Percentiles rank a stretch among this genome's conserved stretches.
Conservation (phyloP, 2,329 filamentous ascomycete genomes). For the Colletotrichum sublineola region DNA sequence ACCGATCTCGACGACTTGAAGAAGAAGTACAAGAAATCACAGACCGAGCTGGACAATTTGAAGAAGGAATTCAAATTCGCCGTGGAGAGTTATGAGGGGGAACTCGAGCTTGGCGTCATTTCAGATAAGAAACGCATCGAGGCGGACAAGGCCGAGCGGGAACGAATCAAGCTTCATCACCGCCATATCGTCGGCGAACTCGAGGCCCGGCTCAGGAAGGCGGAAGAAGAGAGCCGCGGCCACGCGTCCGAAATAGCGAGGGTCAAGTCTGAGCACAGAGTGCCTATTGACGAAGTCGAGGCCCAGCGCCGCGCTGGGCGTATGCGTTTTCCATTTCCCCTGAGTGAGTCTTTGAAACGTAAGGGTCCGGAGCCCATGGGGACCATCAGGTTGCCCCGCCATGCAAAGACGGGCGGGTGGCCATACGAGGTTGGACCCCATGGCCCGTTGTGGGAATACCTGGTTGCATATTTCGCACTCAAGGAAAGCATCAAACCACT, state of each 20-base stretch:
- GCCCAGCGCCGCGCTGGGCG: no score
- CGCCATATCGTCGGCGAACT: not conserved
- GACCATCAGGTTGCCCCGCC: not conserved
- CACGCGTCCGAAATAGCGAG: not conserved
- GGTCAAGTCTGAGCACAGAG: not conserved
- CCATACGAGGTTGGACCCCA: not conserved
- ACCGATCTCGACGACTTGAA: not conserved
- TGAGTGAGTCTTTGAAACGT: no score
- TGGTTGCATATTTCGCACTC: not conserved
- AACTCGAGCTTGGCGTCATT: no score
- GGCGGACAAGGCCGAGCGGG: not conserved
- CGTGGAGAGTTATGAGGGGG: not conserved
- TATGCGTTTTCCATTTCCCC: no score
- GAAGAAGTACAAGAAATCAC: not conserved
- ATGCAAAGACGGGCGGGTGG: not conserved
- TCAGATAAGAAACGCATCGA: no score
- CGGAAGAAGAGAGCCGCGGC: not conserved
- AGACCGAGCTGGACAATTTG: no score
- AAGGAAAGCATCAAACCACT: not conserved
- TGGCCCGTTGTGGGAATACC: not conserved
- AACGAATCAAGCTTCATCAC: not conserved
- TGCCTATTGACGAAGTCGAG: not conserved
- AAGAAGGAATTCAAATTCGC: no score
- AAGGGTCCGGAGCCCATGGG: no score
- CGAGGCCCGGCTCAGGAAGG: not conserved